Conservation (phyloP, 345 rosid species). For the Eucalyptus tenuipes region DNA sequence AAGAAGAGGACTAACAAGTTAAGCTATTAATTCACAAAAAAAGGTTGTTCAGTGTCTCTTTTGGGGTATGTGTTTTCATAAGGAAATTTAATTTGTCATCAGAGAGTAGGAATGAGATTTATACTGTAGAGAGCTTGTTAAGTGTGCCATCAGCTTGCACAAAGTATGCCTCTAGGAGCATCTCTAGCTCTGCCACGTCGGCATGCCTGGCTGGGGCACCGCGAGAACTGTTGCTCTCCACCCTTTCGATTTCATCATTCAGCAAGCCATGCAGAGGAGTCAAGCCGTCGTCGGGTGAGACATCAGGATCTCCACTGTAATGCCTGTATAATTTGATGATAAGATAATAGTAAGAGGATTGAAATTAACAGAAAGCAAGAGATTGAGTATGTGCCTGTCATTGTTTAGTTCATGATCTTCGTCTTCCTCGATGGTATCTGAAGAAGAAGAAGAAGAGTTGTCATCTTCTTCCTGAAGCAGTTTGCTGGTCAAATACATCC, state of each 20-base stretch:
- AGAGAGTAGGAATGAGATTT: background rate
- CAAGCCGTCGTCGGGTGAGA: background rate
- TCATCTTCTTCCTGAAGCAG: background rate
- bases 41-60: background rate
- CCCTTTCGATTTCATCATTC: background rate
- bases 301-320: background rate
- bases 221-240: background rate
- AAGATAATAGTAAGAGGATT: background rate
- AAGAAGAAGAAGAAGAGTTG: background rate
- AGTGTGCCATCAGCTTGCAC: slow-evolving; percentile 26
- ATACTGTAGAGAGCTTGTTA: slow-evolving; percentile 34
- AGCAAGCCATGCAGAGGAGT: background rate
- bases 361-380: background rate
- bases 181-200: slow-evolving; percentile 22
- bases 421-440: background rate
- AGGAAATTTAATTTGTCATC: background rate
- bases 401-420: background rate
- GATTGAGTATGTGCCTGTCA: background rate
- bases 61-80: background rate
- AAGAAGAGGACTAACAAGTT: background rate
- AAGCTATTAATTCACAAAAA: background rate
- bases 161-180: slow-evolving; percentile 35
- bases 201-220: background rate
- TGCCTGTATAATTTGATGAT: background rate
- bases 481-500: slow-evolving; percentile 25